Evolutionary conservation across 2,329 filamentous ascomycete genomes (phyloP).

Genomic region (Fusarium paranaense): DNA sequence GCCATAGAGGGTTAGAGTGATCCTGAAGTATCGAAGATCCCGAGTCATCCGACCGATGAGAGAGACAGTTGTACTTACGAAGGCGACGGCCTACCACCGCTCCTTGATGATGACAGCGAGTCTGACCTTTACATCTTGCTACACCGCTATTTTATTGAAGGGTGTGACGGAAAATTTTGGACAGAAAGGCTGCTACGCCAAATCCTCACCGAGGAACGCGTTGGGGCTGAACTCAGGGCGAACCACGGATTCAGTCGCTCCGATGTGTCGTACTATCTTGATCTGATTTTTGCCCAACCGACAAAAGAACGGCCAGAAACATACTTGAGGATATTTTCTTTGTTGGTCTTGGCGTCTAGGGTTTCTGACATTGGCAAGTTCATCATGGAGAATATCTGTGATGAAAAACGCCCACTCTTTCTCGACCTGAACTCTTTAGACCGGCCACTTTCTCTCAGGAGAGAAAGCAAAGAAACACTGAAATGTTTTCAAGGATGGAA

Average conservation of each 20-base stretch:
- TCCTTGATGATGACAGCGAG: not conserved
- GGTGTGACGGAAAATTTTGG: not conserved
- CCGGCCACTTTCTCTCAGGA: not conserved
- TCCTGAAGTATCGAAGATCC: not conserved
- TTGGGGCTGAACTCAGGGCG: not conserved
- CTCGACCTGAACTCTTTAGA: not conserved
- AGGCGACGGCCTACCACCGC: not conserved
- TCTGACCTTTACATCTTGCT: not conserved
- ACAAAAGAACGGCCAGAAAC: not conserved
- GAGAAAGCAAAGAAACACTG: not conserved
- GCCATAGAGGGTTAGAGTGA: not conserved
- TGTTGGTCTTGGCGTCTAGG: not conserved
- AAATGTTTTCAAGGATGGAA: not conserved
- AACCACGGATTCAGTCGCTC: not conserved
- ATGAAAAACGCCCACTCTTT: not conserved
- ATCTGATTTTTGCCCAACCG: not conserved
- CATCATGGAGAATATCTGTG: not conserved
- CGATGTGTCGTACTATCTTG: not conserved
- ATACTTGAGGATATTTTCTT: conserved; percentile 3
- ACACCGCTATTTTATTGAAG: not conserved
- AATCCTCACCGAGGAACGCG: not conserved
- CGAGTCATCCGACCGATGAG: not conserved
- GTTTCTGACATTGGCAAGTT: not conserved
- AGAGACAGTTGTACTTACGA: not conserved
- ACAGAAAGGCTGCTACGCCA: not conserved